Conservation (phyloP, 1,284 basidiomycete species). For the Porodaedalea pini region DNA sequence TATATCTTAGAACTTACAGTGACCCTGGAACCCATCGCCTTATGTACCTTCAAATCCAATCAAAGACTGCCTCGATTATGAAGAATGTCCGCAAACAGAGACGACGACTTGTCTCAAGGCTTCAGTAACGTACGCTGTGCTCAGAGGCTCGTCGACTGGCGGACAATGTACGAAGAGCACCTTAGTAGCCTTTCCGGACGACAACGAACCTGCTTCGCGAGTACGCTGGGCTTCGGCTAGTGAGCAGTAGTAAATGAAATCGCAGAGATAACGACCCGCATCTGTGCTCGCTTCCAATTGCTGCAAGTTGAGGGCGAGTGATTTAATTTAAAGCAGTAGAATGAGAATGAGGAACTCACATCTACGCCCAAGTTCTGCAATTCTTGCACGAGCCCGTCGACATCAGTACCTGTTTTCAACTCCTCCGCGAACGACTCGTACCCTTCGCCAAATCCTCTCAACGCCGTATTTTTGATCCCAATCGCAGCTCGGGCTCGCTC, state of each 20-base stretch:
- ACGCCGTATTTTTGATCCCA: constrained; percentile 33
- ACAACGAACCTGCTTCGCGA: constrained; percentile 48
- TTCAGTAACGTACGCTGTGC: constrained; percentile 61
- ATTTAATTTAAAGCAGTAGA: constrained; percentile 16
- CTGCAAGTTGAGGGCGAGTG: constrained; percentile 31
- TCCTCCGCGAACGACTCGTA: constrained; percentile 47
- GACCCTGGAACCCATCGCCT: not conserved
- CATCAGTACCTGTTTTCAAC: constrained; percentile 45
- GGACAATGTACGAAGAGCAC: constrained; percentile 73
- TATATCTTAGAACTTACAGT: too few species aligned
- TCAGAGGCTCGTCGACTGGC: constrained; percentile 57
- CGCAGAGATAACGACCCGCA: constrained; percentile 73
- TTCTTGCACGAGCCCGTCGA: constrained; percentile 49
- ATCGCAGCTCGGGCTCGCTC: constrained; percentile 14
- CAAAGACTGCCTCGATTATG: too few species aligned
- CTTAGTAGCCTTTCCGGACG: constrained; percentile 41
- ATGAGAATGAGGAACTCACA: constrained; percentile 38
- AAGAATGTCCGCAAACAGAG: constrained; percentile 38
- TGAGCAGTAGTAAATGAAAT: constrained; percentile 76
- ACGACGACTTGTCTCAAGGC: constrained; percentile 56
- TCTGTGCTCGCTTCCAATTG: constrained; percentile 71
- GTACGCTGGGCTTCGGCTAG: constrained; percentile 64
- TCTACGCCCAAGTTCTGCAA: constrained; percentile 55
- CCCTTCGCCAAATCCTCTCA: constrained; percentile 50
- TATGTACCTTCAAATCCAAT: not conserved